Percentiles rank a stretch among this genome's conserved stretches.
Conservation (phyloP, 2,329 filamentous ascomycete species). For the Diaporthe ilicicola region DNA sequence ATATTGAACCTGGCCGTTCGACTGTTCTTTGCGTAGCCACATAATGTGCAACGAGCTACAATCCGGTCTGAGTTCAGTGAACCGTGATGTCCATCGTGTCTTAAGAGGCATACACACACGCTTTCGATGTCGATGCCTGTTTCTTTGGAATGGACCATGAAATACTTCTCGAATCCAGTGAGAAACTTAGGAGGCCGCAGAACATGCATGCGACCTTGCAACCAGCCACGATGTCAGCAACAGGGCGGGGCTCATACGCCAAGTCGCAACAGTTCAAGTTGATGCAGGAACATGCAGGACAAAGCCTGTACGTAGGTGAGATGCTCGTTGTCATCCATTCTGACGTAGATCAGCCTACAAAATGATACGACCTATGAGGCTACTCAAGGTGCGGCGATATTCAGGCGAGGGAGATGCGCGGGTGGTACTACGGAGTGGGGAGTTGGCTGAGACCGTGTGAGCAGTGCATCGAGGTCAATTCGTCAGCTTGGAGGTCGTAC, state of each 20-base stretch:
- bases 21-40: not conserved
- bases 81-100: not conserved
- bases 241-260: not conserved
- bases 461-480: not conserved
- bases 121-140: no score
- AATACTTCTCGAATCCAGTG: not conserved
- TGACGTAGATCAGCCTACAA: no score
- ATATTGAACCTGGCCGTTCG: not conserved
- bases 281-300: not conserved
- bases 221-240: not conserved
- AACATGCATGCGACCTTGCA: not conserved
- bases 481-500: not conserved
- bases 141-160: not conserved
- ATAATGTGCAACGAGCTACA: not conserved
- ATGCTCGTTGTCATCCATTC: not conserved
- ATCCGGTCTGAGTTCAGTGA: not conserved
- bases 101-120: not conserved
- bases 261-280: not conserved
- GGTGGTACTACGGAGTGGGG: not conserved
- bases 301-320: not conserved
- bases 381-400: no score
- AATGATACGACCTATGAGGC: no score
- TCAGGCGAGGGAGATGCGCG: not conserved
- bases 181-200: not conserved
- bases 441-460: not conserved